A percentile compares a stretch with the other conserved stretches of the same genome.
These are phyloP conservation scores for Botryobasidium botryosum DNA, from an alignment of 768 basidiomycete genomes.

Conservation along the genomic window DNA sequence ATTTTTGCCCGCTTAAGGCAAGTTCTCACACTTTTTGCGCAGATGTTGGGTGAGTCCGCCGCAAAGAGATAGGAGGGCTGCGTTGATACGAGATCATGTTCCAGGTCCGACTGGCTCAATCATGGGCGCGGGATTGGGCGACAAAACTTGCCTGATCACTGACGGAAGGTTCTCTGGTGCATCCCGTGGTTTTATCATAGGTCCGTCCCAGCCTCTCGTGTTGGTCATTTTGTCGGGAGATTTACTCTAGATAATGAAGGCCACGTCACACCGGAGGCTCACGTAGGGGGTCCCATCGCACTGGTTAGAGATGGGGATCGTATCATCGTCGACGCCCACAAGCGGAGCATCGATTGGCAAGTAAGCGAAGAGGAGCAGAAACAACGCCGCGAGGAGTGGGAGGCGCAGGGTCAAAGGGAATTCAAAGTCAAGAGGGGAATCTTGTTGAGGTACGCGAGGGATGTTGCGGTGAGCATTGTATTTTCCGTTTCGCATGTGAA, in stretches of 20 bases:
- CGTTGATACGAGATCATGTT: background rate
- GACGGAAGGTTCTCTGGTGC: conserved; percentile 86
- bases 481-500: background rate
- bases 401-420: conserved; percentile 41
- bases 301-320: conserved; percentile 70
- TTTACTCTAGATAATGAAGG: conserved; percentile 22
- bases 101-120: conserved; percentile 67
- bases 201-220: conserved; percentile 15
- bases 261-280: conserved; percentile 47
- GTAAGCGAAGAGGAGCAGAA: conserved; percentile 50
- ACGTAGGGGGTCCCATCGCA: conserved; percentile 73
- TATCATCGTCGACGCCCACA: conserved; percentile 55
- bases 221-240: background rate
- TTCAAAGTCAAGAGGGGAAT: conserved; percentile 59
- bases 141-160: conserved; percentile 66
- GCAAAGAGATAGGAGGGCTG: background rate
- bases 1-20: background rate
- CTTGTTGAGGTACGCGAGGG: conserved; percentile 63
- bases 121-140: conserved; percentile 67
- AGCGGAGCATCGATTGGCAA: conserved; percentile 50
- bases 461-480: conserved; percentile 58
- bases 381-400: conserved; percentile 48
- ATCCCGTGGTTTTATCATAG: conserved; percentile 46
- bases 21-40: conserved; percentile 1
- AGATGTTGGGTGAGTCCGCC: conserved; percentile 29